phyloP scores from a whole-genome alignment of 169 alveolate species.

The Hepatocystis sp. region DNA sequence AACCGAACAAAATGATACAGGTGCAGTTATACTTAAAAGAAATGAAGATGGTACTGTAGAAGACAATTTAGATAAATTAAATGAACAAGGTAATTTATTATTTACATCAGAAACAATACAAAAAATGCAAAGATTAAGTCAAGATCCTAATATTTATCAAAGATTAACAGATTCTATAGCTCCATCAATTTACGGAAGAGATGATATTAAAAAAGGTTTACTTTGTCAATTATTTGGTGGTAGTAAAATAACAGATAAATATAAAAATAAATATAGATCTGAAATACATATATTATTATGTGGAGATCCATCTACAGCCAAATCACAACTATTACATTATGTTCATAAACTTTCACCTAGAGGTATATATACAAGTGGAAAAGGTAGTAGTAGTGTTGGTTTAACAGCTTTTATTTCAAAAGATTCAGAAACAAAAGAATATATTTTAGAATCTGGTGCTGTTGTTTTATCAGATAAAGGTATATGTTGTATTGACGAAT shows the following conservation, averaged over 20 bases:
- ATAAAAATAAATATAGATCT: conserved; percentile 88
- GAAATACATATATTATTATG: conserved; percentile 97
- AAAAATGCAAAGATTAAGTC: conserved; percentile 88
- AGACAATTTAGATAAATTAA: conserved; percentile 65
- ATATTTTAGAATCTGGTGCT: conserved; percentile 99
- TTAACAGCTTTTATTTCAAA: conserved; percentile 98
- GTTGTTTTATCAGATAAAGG: conserved; percentile 98
- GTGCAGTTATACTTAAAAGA: conserved; percentile 45
- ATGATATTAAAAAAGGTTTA: conserved; percentile 95
- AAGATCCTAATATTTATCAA: conserved; percentile 94
- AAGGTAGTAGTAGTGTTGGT: conserved; percentile 97
- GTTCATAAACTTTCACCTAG: conserved; percentile 97
- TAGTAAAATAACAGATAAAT: conserved; percentile 84
- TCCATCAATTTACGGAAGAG: conserved; percentile 98
- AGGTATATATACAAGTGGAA: conserved; percentile 98
- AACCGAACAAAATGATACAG: conserved; percentile 70
- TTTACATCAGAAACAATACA: conserved; percentile 81
- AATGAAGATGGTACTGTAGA: conserved; percentile 79
- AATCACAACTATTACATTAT: conserved; percentile 97
- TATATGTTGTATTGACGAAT: conserved; percentile 99
- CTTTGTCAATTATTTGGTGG: conserved; percentile 99
- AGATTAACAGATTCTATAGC: conserved; percentile 95
- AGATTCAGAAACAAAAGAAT: conserved; percentile 97
- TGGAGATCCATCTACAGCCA: conserved; percentile 99
- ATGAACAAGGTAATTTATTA: conserved; percentile 76